Evolutionary conservation across 2,329 filamentous ascomycete genomes (phyloP).

Genomic region (Trichophyton schoenleinii): DNA sequence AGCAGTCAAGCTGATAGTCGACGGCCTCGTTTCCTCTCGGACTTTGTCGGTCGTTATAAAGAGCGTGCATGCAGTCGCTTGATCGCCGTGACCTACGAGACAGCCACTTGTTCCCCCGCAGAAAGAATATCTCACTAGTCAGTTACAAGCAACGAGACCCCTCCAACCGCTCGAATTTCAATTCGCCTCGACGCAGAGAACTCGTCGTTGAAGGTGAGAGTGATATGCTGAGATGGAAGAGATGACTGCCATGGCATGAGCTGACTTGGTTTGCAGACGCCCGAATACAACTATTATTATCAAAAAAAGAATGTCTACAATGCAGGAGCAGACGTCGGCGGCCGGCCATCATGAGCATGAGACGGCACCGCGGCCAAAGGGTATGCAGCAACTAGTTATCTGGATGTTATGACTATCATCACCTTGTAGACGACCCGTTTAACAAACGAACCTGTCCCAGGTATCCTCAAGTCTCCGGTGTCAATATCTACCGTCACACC

Average conservation of each 20-base stretch:
- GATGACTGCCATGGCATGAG: background rate
- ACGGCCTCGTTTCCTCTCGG: no score
- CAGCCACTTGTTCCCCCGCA: background rate
- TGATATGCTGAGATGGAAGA: background rate
- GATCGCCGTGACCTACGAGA: background rate
- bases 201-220: background rate
- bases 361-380: conserved; percentile 24
- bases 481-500: conserved; percentile 26
- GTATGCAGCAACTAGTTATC: conserved; percentile 17
- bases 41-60: background rate
- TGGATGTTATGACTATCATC: background rate
- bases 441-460: conserved; percentile 34
- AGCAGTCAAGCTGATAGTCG: no score
- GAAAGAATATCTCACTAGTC: no score
- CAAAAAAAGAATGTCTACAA: background rate
- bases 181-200: background rate
- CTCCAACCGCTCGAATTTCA: background rate
- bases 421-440: background rate
- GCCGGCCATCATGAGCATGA: background rate
- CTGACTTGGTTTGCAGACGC: background rate
- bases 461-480: conserved; percentile 77
- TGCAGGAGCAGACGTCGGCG: background rate
- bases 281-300: background rate
- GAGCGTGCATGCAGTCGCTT: background rate
- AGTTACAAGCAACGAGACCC: background rate